These are phyloP conservation scores for Monilinia fructigena DNA, from an alignment of 2,329 filamentous ascomycete species.

Conservation along the genomic window DNA sequence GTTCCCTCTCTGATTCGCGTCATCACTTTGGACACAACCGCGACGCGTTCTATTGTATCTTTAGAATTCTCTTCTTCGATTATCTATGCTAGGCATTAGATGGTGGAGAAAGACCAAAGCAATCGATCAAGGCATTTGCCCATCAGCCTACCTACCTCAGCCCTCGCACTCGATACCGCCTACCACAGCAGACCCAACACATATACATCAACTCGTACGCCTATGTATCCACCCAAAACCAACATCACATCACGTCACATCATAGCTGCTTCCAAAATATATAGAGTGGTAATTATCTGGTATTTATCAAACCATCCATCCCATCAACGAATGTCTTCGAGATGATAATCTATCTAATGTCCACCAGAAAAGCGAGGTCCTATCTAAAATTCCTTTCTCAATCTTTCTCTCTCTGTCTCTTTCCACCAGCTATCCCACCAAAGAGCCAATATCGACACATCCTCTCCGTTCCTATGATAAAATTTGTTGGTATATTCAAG, in stretches of 20 bases:
- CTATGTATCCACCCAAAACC: background rate
- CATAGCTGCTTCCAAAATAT: constrained; percentile 20
- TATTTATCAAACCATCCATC: constrained; percentile 32
- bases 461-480: constrained; percentile 18
- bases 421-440: constrained; percentile 20
- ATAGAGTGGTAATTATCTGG: constrained; percentile 43
- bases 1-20: too few species aligned
- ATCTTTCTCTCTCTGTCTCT: constrained; percentile 12
- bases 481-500: constrained; percentile 16
- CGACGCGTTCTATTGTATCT: too few species aligned
- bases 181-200: background rate
- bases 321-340: constrained; percentile 27
- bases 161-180: background rate
- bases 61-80: too few species aligned
- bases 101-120: too few species aligned
- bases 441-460: constrained; percentile 20
- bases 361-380: constrained; percentile 42
- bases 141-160: too few species aligned
- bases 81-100: too few species aligned
- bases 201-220: background rate
- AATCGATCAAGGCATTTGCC: too few species aligned
- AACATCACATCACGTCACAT: background rate
- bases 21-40: too few species aligned
- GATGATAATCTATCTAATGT: constrained; percentile 37
- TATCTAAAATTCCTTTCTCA: constrained; percentile 30